These are phyloP conservation scores for Dalbergia oliveri DNA, from an alignment of 306 rosid species.

Conservation along the genomic window DNA sequence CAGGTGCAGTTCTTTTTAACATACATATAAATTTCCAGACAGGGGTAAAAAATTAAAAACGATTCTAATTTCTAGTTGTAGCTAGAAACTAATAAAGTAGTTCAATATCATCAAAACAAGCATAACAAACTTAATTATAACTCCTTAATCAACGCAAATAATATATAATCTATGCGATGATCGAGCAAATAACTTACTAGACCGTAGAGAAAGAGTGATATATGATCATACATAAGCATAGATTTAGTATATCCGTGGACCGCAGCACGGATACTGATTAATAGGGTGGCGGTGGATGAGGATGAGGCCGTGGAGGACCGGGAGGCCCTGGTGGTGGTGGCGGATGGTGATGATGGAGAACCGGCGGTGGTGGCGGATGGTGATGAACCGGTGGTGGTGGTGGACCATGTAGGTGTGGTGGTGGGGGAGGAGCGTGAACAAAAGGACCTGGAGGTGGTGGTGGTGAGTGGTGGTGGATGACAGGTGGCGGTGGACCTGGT, in stretches of 20 bases:
- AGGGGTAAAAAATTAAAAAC: no score
- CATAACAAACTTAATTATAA: background rate
- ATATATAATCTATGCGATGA: background rate
- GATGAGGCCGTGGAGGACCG: conserved; percentile 5
- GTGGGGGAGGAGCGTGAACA: conserved; percentile 25
- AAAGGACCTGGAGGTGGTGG: conserved; percentile 19
- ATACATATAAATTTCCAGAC: background rate
- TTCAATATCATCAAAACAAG: background rate
- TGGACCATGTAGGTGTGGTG: background rate
- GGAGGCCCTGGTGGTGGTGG: conserved; percentile 7
- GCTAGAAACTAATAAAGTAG: background rate
- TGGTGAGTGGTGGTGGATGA: background rate
- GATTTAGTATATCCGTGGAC: background rate
- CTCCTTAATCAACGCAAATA: background rate
- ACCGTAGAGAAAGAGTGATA: no score
- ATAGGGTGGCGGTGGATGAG: conserved; percentile 22
- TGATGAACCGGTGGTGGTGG: no score
- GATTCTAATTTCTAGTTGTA: background rate
- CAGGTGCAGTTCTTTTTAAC: no score
- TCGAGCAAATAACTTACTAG: background rate
- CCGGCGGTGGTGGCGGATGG: background rate
- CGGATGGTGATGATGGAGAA: conserved; percentile 5
- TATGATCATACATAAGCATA: background rate
- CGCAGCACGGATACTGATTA: background rate
- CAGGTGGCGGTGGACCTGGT: conserved; percentile 2